Percentiles rank a stretch among this genome's conserved stretches.
phyloP scores from a whole-genome alignment of 805 yeast species.

The Schwanniomyces vanrijiae region DNA sequence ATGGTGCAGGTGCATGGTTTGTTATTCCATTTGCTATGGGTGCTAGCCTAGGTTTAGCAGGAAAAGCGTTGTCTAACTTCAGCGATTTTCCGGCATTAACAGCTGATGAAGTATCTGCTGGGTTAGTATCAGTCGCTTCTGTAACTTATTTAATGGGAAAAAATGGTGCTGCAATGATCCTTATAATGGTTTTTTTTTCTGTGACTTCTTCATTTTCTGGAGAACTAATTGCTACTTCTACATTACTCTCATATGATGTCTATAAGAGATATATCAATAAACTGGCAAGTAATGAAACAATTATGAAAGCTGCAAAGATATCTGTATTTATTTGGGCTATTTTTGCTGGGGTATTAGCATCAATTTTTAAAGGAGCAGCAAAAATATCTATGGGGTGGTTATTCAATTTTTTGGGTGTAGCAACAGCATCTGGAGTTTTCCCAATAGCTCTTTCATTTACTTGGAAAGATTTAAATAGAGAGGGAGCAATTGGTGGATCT shows the following conservation, averaged over 20 bases:
- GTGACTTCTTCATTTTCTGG: constrained; percentile 44
- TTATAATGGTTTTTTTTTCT: constrained; percentile 37
- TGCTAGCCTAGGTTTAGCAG: constrained; percentile 37
- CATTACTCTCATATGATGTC: constrained; percentile 28
- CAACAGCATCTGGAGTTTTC: too few species aligned
- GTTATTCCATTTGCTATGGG: constrained; percentile 26
- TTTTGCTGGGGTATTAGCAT: too few species aligned
- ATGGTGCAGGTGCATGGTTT: constrained; percentile 25
- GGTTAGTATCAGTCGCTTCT: constrained; percentile 20
- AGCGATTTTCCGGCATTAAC: constrained; percentile 19
- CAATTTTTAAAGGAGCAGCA: too few species aligned
- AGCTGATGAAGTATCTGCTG: constrained; percentile 16
- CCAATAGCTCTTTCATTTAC: too few species aligned
- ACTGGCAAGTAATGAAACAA: constrained; percentile 19
- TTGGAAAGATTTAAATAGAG: too few species aligned
- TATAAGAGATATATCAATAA: constrained; percentile 24
- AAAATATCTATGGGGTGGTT: too few species aligned
- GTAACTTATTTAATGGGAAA: constrained; percentile 24
- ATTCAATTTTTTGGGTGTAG: too few species aligned
- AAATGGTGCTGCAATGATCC: constrained; percentile 23
- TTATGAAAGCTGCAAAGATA: constrained; percentile 21
- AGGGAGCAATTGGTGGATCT: too few species aligned
- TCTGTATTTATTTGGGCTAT: too few species aligned
- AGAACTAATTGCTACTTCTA: constrained; percentile 41
- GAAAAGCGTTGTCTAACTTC: constrained; percentile 24